phyloP scores from a whole-genome alignment of 2,329 filamentous ascomycete species.

The Karstenula rhodostoma region DNA sequence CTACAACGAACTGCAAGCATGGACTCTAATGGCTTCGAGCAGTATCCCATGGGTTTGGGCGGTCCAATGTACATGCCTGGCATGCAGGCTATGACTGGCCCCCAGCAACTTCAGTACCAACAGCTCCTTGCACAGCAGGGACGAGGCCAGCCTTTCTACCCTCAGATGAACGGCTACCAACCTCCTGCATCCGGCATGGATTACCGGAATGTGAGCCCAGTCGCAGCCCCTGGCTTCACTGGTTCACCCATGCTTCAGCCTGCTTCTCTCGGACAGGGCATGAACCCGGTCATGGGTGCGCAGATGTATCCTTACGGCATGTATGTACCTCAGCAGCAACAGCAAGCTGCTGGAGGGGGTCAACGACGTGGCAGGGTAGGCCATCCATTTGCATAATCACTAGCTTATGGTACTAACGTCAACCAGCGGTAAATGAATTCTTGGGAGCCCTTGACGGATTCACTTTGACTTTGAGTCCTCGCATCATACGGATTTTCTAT shows the following conservation, averaged over 20 bases:
- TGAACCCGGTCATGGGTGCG: slow-evolving; percentile 40
- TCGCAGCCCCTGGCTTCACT: slow-evolving; percentile 50
- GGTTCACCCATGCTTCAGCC: slow-evolving; percentile 59
- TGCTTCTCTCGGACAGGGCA: slow-evolving; percentile 52
- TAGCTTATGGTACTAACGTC: slow-evolving; percentile 30
- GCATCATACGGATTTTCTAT: slow-evolving; percentile 10
- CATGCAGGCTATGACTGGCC: slow-evolving; percentile 53
- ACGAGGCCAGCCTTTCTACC: slow-evolving; percentile 51
- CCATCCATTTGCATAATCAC: slow-evolving; percentile 35
- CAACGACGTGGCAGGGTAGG: slow-evolving; percentile 64
- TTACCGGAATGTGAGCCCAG: slow-evolving; percentile 53
- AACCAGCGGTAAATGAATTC: slow-evolving; percentile 36
- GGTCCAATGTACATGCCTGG: slow-evolving; percentile 47
- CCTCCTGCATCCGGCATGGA: slow-evolving; percentile 54
- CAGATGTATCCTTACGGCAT: slow-evolving; percentile 61
- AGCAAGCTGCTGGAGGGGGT: slow-evolving; percentile 54
- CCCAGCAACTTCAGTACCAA: slow-evolving; percentile 66
- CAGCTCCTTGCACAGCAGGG: slow-evolving; percentile 58
- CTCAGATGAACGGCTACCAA: slow-evolving; percentile 52
- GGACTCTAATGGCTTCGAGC: slow-evolving; percentile 59
- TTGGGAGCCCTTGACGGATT: neutral
- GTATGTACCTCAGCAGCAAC: slow-evolving; percentile 58
- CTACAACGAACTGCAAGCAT: slow-evolving; percentile 59
- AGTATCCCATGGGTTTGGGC: slow-evolving; percentile 50
- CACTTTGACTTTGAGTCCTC: slow-evolving; percentile 3